Percentiles rank a stretch among this genome's conserved stretches.
phyloP scores from a whole-genome alignment of 805 yeast species.

The Myxozyma monticola region DNA sequence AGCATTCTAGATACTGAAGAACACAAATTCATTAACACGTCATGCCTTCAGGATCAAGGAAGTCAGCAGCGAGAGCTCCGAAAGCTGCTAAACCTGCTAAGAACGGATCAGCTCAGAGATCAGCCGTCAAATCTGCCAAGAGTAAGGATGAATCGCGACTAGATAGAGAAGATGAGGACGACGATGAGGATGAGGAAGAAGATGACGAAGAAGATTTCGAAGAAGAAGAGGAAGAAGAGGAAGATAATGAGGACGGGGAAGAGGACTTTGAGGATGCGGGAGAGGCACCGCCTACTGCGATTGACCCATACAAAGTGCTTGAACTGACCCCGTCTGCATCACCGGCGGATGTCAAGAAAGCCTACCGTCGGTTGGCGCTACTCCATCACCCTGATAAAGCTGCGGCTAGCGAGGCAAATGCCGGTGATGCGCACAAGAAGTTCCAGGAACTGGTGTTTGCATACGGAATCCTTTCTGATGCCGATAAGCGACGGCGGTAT shows the following conservation, averaged over 20 bases:
- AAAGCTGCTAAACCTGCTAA: too few relatives aligned
- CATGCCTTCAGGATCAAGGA: too few relatives aligned
- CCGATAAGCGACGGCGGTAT: constrained; percentile 53
- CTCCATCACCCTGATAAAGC: constrained; percentile 72
- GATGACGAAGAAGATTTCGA: neutral
- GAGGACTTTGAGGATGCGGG: constrained; percentile 1
- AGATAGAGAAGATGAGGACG: neutral
- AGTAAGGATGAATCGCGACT: neutral
- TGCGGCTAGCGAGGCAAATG: constrained; percentile 38
- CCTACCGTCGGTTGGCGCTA: constrained; percentile 65
- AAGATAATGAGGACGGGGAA: neutral
- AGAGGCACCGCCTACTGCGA: constrained; percentile 40
- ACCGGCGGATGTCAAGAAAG: constrained; percentile 60
- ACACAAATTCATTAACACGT: too few relatives aligned
- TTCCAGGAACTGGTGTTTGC: constrained; percentile 78
- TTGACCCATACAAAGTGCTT: constrained; percentile 63
- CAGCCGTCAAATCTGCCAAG: neutral
- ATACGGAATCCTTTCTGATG: constrained; percentile 65
- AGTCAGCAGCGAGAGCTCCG: too few relatives aligned
- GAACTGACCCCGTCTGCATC: constrained; percentile 43
- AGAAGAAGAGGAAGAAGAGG: neutral
- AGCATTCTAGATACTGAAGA: too few relatives aligned
- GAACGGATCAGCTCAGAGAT: too few relatives aligned
- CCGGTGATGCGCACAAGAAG: constrained; percentile 39
- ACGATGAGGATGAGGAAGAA: neutral